Base-by-base conservation (phyloP, 1,284 basidiomycete species). In the Boletus mariae region DNA sequence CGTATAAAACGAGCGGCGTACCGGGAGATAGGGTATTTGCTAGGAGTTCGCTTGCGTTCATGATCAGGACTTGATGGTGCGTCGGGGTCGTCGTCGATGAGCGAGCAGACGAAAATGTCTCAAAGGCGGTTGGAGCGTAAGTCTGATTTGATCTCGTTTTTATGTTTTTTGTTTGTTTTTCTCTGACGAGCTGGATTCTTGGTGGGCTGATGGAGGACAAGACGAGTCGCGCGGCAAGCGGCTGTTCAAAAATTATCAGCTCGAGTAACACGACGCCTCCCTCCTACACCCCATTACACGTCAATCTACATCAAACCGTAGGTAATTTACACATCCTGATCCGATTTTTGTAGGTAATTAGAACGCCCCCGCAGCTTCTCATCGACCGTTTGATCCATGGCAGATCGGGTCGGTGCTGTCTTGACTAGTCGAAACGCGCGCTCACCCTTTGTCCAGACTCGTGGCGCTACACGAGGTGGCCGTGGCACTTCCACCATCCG, bases 31-130 rank as follows among this genome's bases (percentile, higher is more conserved):
- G 85, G 64, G 93, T 89, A 78, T 94, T 93, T 66, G 86, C 83
- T 68, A 96, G 85, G 59, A 95, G 84, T 72, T 91, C 86, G 59
- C 84, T 87, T 62, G 90, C 91, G 78, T 92, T 92, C 92, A 95
- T 95, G 69, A 73, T 83, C 69, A 67, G 20, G 55, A 45, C 42
- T 60, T 54, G 58, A 63, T 55, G 40, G 53, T 34, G 40, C 53
- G 68, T 65, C 8, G 35, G 6, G 40, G 64, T 61, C 53, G 67
- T 67, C 48, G 55, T 66, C 42, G 52, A 63, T 54, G 57, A 45
- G 56, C 12, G n/a, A 46, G 52, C 28, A 56, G 48, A 62, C 45
- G 38, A 15, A 45, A 47, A 25, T 31, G 49, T 54, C 34, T 43
- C 42, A 45, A 54, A 32, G 45, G 35, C 32, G n/a, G 46, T 37